Evolutionary conservation across 2,329 filamentous ascomycete species (phyloP), one percentile per base, ranked within the genome.

Genomic region (Pseudogymnoascus sp.): DNA sequence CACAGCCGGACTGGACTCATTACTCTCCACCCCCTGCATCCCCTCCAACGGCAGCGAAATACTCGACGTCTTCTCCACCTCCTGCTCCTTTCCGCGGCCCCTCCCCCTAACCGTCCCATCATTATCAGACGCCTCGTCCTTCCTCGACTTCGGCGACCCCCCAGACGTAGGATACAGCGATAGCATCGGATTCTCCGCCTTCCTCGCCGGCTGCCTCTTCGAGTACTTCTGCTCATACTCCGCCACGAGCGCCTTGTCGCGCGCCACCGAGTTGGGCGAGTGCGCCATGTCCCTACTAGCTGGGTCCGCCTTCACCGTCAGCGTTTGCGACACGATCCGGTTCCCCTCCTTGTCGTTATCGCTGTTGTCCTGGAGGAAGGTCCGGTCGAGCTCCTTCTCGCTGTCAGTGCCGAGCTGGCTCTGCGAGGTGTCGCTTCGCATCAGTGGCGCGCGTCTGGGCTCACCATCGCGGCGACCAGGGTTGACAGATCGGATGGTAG

Each of bases 401-500:
- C 44, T 74, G 64, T 59, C 38, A 6, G 44, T 60, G 17, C 28
- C 61, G 1, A 59, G 44, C 15, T 59, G 26, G 31, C 28, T 23
- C 62, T 31, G 28, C n/a, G 28, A 31, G 35, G 31, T 31, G 19
- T 47, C 23, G 21, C 17, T 50, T 4, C 40, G 38, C n/a, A 42
- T 13, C 23, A 50, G 4, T 7, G 23, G 23, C 9, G 19, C 23
- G 17, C 19, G 40, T 17, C 13, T 31, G 7, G 62, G 23, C 7
- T 19, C 44, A 21, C 38, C 62, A 21, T 68, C 68, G 13, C 74
- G 74, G 11, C 79, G 78, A 38, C 78, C 78, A 4, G 80, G 76
- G 62, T 80, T 79, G 36, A 90, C 84, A n/a, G 82, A 77, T 62
- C 87, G 83, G 42, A 91, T 89, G n/a, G 84, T 86, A 28, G 89